These are phyloP conservation scores for Rubia occidens DNA, from an alignment of 305 asterid species.

Conservation along the genomic window DNA sequence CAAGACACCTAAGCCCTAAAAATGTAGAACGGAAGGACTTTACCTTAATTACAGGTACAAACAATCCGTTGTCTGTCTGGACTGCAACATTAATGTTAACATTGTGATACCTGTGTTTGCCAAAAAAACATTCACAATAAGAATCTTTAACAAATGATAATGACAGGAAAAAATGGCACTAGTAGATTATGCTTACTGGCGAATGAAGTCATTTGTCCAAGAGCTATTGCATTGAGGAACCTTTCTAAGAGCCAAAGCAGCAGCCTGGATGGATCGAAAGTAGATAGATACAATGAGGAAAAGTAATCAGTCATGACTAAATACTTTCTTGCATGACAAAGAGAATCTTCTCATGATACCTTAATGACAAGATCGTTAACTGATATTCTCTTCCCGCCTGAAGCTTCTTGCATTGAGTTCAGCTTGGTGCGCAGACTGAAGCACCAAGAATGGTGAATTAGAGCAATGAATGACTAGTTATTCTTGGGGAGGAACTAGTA, in stretches of 20 bases:
- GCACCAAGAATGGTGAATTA: slow-evolving; percentile 12
- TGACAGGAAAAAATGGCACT: neutral
- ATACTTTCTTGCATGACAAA: neutral
- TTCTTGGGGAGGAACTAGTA: neutral
- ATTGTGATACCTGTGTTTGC: slow-evolving; percentile 48
- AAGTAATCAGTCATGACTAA: neutral
- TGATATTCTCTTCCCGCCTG: slow-evolving; percentile 95
- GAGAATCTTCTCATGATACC: slow-evolving; percentile 33
- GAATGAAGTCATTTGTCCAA: slow-evolving; percentile 78
- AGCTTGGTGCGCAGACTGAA: slow-evolving; percentile 72
- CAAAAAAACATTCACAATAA: slow-evolving; percentile 19
- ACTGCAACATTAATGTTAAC: slow-evolving; percentile 86
- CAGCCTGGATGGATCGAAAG: slow-evolving; percentile 47
- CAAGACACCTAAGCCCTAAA: neutral
- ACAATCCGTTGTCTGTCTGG: slow-evolving; percentile 89
- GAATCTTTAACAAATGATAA: slow-evolving; percentile 7
- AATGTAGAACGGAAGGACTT: slow-evolving; percentile 12
- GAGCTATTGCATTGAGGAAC: slow-evolving; percentile 89
- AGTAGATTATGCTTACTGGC: slow-evolving; percentile 68
- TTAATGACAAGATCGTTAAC: slow-evolving; percentile 92
- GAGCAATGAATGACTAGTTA: slow-evolving; percentile 11
- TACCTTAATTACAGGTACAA: slow-evolving; percentile 84
- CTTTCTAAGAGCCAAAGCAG: slow-evolving; percentile 94
- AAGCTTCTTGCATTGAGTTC: slow-evolving; percentile 82
- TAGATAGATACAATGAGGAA: neutral